Evolutionary conservation across 805 yeast genomes (phyloP), one percentile per base, ranked within the genome.

Genomic region (Teunomyces atbi): DNA sequence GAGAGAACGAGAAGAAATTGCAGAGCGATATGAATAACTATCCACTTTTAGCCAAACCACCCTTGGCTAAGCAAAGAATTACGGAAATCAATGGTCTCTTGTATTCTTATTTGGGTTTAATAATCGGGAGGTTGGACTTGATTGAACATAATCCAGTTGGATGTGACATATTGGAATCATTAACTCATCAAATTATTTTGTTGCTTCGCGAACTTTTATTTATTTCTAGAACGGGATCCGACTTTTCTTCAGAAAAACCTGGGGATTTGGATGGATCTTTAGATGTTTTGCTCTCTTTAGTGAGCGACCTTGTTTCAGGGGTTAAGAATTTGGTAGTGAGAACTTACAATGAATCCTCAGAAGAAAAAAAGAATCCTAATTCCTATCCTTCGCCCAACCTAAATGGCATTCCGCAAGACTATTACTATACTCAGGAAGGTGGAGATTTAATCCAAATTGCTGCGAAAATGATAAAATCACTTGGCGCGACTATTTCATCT

Each of bases 81-180:
- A 76, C 80, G 20, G 91, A 86, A 61, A 77, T 86, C 34, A 77
- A 84, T 54, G 77, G 79, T 21, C 68, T 83, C 4, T 57, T 85
- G 12, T 77, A 78, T 55, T 71, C 79, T 1, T 86, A 86, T 56
- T 69, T 86, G 51, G 83, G 85, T 2, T 57, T 87, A 52, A 77
- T 86, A 7, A 72, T 85, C 12, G 95, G 95, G n/a, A 68, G 95
- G 55, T 65, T 87, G 52, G 94, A 87, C 61, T 71, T 87, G 62
- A 80, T 86, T 29, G 94, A 87, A 58, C 85, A 83, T 54, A 86
- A 86, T 58, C 75, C 82, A 3, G 71, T 71, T 13, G 92, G 92
- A 2, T 82, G 89, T 57, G 84, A 83, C 51, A 62, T 82, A 5
- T 61, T 87, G 45, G 91, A 86, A 55, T 72, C 76, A 13, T 67